A percentile compares a stretch with the other conserved stretches of the same genome.
phyloP scores from a whole-genome alignment of 129 eudicot species.

The Apium graveolens region DNA sequence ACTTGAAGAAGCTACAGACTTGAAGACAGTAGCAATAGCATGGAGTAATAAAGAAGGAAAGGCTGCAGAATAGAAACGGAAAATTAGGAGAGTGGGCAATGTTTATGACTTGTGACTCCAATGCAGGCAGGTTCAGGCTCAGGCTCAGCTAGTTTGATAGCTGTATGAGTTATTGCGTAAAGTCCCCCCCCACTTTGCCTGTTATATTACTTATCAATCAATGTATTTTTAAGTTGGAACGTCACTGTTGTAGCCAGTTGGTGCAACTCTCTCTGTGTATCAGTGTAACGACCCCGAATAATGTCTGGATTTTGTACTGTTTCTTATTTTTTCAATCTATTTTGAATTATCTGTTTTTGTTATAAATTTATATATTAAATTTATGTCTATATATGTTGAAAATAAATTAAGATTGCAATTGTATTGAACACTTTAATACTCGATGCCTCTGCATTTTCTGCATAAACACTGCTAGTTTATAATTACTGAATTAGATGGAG shows the following conservation, averaged over 20 bases:
- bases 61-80: slow-evolving; percentile 8
- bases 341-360: background rate
- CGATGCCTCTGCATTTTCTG: background rate
- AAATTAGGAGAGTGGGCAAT: background rate
- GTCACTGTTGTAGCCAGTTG: background rate
- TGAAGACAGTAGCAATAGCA: background rate
- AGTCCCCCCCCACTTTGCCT: background rate
- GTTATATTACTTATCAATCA: background rate
- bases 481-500: background rate
- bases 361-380: too few species aligned
- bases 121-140: too few species aligned
- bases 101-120: slow-evolving; percentile 9
- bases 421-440: background rate
- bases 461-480: background rate
- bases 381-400: too few species aligned
- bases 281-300: background rate
- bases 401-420: background rate
- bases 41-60: slow-evolving; percentile 11
- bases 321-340: too few species aligned
- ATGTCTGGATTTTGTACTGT: background rate
- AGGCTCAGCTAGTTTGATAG: background rate
- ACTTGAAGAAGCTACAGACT: background rate
- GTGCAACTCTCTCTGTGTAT: background rate
- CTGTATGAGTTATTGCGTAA: background rate
- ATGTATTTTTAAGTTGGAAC: background rate